Evolutionary conservation across 2,329 filamentous ascomycete genomes (phyloP), one percentile per base, ranked within the genome.

Genomic region (Amauroascus verrucosus): DNA sequence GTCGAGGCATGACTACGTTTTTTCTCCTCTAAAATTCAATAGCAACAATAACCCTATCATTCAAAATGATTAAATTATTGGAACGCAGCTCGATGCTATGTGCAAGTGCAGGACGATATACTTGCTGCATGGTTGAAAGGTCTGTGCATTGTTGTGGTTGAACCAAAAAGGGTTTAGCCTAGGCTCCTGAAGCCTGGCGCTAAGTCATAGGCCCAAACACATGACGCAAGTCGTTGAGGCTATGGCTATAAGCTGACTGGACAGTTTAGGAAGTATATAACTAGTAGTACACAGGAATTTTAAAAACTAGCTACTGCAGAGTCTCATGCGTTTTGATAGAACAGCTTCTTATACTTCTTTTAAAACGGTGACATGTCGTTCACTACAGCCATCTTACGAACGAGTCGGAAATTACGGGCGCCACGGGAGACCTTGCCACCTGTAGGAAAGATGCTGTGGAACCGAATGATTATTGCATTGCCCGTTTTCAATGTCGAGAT

Each of bases 381-480:
- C n/a, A n/a, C n/a, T n/a, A n/a, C n/a, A n/a, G n/a, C n/a, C n/a
- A n/a, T n/a, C n/a, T n/a, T n/a, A n/a, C n/a, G n/a, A n/a, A n/a
- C n/a, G n/a, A n/a, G n/a, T n/a, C n/a, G n/a, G n/a, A n/a, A 26
- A 8, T 50, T 26, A 44, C 7, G 38, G 28, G 16, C 37, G 38
- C 48, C 48, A 51, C 16, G 48, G 48, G n/a, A 44, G 37, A 6
- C 79, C 82, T 64, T 86, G 83, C 56, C 77, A 76, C 8, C 76
- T 75, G 62, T 87, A 89, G 0, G 84, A 88, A 40, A 89, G 72
- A 57, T 88, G 87, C 66, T 89, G 85, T 35, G 71, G 66, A 5
- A 89, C 76, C 0, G 74, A 76, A 28, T 68, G 61, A 60, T 88
- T 89, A 61, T 80, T 75, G 65, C 86, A 89, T 54, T 84, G 74